Conservation (phyloP, 2,329 filamentous ascomycete species). For the Cadophora luteo-olivacea region DNA sequence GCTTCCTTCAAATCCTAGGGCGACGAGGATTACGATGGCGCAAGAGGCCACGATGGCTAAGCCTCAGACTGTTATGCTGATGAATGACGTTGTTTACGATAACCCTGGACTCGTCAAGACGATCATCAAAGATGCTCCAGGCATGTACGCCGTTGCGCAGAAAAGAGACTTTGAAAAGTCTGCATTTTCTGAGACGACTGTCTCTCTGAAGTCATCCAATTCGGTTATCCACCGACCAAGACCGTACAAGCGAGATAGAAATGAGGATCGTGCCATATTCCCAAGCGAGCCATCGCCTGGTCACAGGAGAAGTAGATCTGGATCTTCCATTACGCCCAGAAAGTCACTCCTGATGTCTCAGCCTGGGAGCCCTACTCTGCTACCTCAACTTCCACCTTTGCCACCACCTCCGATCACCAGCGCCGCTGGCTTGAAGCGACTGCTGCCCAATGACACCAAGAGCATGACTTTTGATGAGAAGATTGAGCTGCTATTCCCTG, state of each 20-base stretch:
- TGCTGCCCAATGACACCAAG: conserved; percentile 59
- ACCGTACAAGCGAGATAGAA: conserved; percentile 38
- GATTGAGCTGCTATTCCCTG: conserved; percentile 57
- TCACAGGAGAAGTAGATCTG: conserved; percentile 56
- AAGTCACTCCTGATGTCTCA: conserved; percentile 54
- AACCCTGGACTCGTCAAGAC: conserved; percentile 56
- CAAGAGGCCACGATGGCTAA: conserved; percentile 35
- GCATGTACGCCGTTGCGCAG: conserved; percentile 39
- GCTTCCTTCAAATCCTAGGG: conserved; percentile 39
- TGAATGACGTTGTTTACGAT: conserved; percentile 63
- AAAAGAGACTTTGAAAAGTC: conserved; percentile 33
- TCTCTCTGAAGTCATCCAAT: conserved; percentile 31
- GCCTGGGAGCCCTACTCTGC: conserved; percentile 54
- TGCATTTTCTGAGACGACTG: conserved; percentile 25
- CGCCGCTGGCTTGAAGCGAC: conserved; percentile 47
- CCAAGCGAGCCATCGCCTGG: conserved; percentile 51
- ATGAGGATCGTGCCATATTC: conserved; percentile 53
- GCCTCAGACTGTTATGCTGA: conserved; percentile 59
- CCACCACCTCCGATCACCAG: conserved; percentile 50
- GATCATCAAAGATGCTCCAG: conserved; percentile 54
- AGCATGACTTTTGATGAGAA: conserved; percentile 67
- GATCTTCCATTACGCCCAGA: conserved; percentile 52
- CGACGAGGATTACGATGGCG: conserved; percentile 29
- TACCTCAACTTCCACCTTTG: conserved; percentile 56
- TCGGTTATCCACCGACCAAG: conserved; percentile 46